A percentile compares a stretch with the other conserved stretches of the same genome.
Conservation (phyloP, 306 rosid species). For the Lablab purpureus region DNA sequence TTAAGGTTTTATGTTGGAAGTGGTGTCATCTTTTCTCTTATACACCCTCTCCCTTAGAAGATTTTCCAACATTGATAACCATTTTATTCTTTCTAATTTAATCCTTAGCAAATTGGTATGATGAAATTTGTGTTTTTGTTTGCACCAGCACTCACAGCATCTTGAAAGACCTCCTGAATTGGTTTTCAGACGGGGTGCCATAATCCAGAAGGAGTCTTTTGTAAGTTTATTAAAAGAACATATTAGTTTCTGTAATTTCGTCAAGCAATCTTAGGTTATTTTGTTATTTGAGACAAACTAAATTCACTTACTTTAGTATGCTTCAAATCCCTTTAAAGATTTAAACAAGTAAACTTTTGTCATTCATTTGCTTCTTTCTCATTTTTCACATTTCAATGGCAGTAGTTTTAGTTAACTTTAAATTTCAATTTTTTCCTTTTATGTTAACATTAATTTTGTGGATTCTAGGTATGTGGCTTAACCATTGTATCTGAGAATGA, state of each 20-base stretch:
- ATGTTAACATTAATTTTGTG: constrained; percentile 47
- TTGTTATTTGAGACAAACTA: constrained; percentile 1
- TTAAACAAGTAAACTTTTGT: constrained; percentile 19
- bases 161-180: constrained; percentile 90
- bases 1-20: too few relatives aligned
- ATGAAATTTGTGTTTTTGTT: constrained; percentile 27
- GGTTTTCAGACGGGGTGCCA: constrained; percentile 78
- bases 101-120: constrained; percentile 33
- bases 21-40: too few relatives aligned
- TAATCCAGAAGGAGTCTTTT: constrained; percentile 67
- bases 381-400: constrained; percentile 31
- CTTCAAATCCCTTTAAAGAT: neutral
- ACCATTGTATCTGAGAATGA: constrained; percentile 83
- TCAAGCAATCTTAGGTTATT: constrained; percentile 30
- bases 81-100: constrained; percentile 33
- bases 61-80: too few relatives aligned
- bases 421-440: constrained; percentile 4
- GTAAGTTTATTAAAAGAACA: constrained; percentile 56
- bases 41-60: too few relatives aligned
- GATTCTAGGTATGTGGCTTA: constrained; percentile 77
- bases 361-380: constrained; percentile 9
- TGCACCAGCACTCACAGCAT: constrained; percentile 76
- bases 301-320: constrained; percentile 2
- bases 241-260: constrained; percentile 17
- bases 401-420: constrained; percentile 39